Evolutionary conservation across 352 stramenopile genomes (phyloP), one percentile per base, ranked within the genome.

Genomic region (Detonula confervacea): DNA sequence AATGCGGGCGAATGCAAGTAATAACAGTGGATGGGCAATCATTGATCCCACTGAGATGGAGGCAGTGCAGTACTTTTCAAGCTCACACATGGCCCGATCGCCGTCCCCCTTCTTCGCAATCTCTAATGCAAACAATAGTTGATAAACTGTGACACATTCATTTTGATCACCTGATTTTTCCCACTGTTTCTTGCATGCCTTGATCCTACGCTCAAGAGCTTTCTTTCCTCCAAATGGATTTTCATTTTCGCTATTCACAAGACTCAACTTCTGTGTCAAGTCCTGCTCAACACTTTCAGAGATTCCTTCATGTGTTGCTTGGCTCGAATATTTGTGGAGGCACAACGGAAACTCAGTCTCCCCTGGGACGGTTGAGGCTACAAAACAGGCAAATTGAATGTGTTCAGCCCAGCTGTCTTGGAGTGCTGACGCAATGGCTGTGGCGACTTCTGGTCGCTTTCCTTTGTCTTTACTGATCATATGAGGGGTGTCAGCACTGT

Each of bases 191-290:
- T 69, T 37, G 16, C 25, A 35, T 18, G n/a, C 22, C 20, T 63
- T 69, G 7, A 77, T 77, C 64, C 56, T 54, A 44, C 52, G 44
- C 25, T 83, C 60, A 35, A 96, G 94, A 0, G 93, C 55, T 42
- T 83, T 85, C 86, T 69, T 60, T 61, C 51, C 77, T 73, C 12
- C 93, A 42, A 27, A 90, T 59, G 27, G 73, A 55, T 63, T 90
- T 25, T 22, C 76, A 69, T 22, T 73, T 3, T 61, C 30, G 54
- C 2, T 12, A 9, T 25, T 67, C 22, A 69, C 73, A 56, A 80
- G 73, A 52, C 20, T 77, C 57, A 75, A 57, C 54, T 72, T 80
- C 49, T 62, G n/a, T n/a, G 74, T 86, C 30, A 80, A 80, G 25
- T 70, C 66, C 30, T 69, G 25, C 12, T 66, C 47, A 60, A 76